Percentiles rank a stretch among this genome's conserved stretches.
Evolutionary conservation across 2,329 filamentous ascomycete species (phyloP).

Genomic region (Curvularia spicifera): DNA sequence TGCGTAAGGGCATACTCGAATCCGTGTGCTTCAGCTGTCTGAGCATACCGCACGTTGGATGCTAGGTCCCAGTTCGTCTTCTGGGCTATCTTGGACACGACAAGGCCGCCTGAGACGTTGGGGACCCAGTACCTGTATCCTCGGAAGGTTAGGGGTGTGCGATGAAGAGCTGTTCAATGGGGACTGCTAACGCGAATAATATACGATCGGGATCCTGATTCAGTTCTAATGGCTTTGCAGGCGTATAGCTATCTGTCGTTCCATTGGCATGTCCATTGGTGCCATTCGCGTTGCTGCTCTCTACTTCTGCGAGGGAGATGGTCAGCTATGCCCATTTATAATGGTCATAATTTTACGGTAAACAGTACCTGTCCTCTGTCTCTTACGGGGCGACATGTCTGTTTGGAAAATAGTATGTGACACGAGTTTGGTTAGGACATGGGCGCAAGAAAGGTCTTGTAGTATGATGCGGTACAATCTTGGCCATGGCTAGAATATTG

Average conservation of each 20-base stretch:
- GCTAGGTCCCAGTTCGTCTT: constrained; percentile 58
- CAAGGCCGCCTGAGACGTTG: constrained; percentile 61
- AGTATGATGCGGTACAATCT: background rate
- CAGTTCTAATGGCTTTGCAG: constrained; percentile 38
- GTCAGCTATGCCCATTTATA: background rate
- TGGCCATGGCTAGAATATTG: background rate
- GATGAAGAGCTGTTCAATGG: background rate
- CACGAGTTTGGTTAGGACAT: background rate
- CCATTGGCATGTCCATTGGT: background rate
- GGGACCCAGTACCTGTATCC: constrained; percentile 59
- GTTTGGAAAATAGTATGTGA: background rate
- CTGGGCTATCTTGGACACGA: constrained; percentile 61
- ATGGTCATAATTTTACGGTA: background rate
- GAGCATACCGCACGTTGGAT: constrained; percentile 58
- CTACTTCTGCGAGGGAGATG: background rate
- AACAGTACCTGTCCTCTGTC: constrained; percentile 9
- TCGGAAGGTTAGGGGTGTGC: background rate
- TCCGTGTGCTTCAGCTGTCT: constrained; percentile 56
- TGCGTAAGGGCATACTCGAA: constrained; percentile 62
- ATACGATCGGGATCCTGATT: constrained; percentile 54
- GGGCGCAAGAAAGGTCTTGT: background rate
- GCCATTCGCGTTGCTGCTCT: background rate
- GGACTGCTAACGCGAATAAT: constrained; percentile 50
- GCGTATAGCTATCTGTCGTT: constrained; percentile 27
- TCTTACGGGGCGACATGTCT: constrained; percentile 9